Evolutionary conservation across 73 alveolate genomes (phyloP).

Genomic region (Diophrys appendiculata): DNA sequence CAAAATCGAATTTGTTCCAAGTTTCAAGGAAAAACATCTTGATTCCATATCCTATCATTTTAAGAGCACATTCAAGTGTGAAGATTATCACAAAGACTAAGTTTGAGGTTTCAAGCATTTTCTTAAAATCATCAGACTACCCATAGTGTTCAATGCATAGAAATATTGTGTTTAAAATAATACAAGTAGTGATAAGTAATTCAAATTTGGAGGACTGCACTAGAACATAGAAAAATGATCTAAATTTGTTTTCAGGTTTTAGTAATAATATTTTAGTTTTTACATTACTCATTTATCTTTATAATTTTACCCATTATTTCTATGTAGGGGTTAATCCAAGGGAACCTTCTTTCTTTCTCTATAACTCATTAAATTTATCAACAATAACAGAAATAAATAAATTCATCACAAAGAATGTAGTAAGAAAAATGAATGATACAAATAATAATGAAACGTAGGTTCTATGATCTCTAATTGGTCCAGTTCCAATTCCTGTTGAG

Average conservation of each 20-base stretch:
- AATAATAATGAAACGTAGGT: slow-evolving; percentile 46
- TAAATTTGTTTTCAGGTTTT: slow-evolving; percentile 20
- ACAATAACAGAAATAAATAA: slow-evolving; percentile 65
- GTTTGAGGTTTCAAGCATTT: slow-evolving; percentile 17
- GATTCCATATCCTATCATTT: slow-evolving; percentile 42
- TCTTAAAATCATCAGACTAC: slow-evolving; percentile 14
- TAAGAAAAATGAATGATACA: slow-evolving; percentile 57
- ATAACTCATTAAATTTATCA: slow-evolving; percentile 65
- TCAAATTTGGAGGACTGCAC: slow-evolving; percentile 56
- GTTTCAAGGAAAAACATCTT: slow-evolving; percentile 42
- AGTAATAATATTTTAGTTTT: slow-evolving; percentile 29
- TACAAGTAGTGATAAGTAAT: slow-evolving; percentile 57
- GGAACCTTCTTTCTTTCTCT: slow-evolving; percentile 56
- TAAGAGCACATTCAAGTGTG: slow-evolving; percentile 49
- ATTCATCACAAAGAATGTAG: slow-evolving; percentile 72
- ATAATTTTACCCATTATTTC: slow-evolving; percentile 69
- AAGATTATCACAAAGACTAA: slow-evolving; percentile 43
- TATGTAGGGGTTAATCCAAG: slow-evolving; percentile 39
- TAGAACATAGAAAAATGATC: slow-evolving; percentile 14
- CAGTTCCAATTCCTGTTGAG: slow-evolving; percentile 29
- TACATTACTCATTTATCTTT: slow-evolving; percentile 42
- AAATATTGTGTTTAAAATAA: slow-evolving; percentile 49
- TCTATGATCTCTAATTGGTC: slow-evolving; percentile 41
- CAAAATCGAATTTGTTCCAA: slow-evolving; percentile 63
- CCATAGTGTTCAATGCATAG: slow-evolving; percentile 52